Percentiles rank a stretch among this genome's conserved stretches.
phyloP scores from a whole-genome alignment of 345 rosid genomes.

The Turritis glabra region DNA sequence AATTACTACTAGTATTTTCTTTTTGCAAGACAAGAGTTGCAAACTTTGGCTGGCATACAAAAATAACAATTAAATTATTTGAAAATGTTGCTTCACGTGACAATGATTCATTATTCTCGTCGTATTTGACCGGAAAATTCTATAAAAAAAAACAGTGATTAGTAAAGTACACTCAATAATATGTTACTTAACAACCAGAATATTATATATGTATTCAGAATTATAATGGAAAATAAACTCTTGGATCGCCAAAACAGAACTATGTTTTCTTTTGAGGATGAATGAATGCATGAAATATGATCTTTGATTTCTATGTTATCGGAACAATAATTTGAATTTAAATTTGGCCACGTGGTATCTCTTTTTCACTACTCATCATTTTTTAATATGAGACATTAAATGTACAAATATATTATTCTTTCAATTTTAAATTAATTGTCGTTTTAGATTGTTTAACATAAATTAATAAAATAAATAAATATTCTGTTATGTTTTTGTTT shows the following conservation, averaged over 20 bases:
- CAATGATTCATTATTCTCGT: constrained; percentile 17
- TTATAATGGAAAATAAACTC: no score
- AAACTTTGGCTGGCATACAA: background rate
- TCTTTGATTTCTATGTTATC: no score
- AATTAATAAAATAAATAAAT: no score
- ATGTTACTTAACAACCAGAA: background rate
- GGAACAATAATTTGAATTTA: constrained; percentile 27
- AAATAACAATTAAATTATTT: no score
- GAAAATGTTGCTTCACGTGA: no score
- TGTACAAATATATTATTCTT: background rate
- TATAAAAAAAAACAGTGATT: background rate
- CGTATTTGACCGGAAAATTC: background rate
- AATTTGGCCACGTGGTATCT: constrained; percentile 32
- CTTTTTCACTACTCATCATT: constrained; percentile 14
- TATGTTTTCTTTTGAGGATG: background rate
- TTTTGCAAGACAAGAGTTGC: background rate
- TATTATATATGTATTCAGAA: background rate
- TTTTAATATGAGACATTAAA: constrained; percentile 9
- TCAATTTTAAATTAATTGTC: no score
- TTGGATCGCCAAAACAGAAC: constrained; percentile 22
- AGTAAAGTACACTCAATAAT: no score
- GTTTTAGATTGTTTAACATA: no score
- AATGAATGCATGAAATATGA: no score
- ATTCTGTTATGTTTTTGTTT: no score
- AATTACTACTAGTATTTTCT: background rate